Evolutionary conservation across 2,329 filamentous ascomycete species (phyloP).

Genomic region (Hymenoscyphus scutula): DNA sequence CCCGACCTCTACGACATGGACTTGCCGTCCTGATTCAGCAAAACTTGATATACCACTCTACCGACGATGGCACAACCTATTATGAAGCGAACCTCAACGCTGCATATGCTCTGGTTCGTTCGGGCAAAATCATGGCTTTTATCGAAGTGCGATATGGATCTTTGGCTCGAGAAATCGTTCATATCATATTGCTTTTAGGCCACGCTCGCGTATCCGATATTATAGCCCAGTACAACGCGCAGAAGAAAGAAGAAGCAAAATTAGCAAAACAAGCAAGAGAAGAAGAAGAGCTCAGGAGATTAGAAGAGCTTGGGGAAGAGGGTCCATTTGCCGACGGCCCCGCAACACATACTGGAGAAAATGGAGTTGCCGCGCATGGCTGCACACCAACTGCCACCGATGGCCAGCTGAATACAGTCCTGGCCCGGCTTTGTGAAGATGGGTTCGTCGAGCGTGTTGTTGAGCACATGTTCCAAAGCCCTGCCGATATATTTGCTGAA

Average conservation of each 20-base stretch:
- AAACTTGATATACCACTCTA: conserved; percentile 75
- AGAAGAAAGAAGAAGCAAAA: conserved; percentile 20
- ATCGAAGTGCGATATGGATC: conserved; percentile 71
- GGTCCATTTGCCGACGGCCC: conserved; percentile 30
- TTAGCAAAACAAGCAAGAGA: conserved; percentile 7
- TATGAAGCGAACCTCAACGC: conserved; percentile 82
- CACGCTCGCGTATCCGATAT: conserved; percentile 72
- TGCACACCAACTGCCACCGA: conserved; percentile 20
- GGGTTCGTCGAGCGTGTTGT: conserved; percentile 67
- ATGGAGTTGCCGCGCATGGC: conserved; percentile 25
- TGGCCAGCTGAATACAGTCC: conserved; percentile 43
- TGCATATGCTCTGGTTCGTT: conserved; percentile 79
- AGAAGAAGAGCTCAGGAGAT: conserved; percentile 1
- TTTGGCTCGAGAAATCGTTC: conserved; percentile 71
- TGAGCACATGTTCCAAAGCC: conserved; percentile 55
- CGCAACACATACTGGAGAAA: conserved; percentile 7
- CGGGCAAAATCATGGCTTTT: conserved; percentile 76
- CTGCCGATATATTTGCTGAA: conserved; percentile 58
- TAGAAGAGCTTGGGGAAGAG: background rate
- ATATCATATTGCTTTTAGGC: conserved; percentile 72
- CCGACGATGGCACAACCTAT: conserved; percentile 61
- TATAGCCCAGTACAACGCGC: conserved; percentile 55
- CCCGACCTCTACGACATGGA: conserved; percentile 76
- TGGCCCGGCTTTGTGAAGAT: conserved; percentile 54
- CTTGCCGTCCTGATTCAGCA: conserved; percentile 85